Conservation (phyloP, 208 protist species). For the Naegleria fowleri region DNA sequence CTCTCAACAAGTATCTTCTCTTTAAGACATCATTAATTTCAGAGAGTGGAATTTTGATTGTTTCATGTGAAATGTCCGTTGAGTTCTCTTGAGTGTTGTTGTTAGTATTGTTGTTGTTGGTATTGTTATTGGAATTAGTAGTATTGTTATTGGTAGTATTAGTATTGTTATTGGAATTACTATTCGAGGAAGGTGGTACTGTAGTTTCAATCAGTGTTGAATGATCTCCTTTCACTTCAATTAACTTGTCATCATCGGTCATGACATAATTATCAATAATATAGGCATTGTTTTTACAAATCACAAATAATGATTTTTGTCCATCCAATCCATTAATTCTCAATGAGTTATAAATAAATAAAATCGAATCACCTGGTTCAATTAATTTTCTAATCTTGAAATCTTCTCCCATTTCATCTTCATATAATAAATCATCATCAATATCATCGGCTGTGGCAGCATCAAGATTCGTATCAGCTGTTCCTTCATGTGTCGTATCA, state of each 20-base stretch:
- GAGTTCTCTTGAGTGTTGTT: not conserved
- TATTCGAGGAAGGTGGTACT: not conserved
- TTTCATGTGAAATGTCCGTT: not conserved
- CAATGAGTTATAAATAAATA: not conserved
- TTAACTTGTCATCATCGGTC: constrained; percentile 1
- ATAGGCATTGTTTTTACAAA: constrained; percentile 19
- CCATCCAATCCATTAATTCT: constrained; percentile 19
- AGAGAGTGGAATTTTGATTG: constrained; percentile 14
- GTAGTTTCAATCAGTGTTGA: not conserved
- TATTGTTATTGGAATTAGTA: not conserved
- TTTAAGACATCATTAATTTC: constrained; percentile 42
- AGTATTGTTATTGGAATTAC: not conserved
- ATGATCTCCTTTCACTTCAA: not conserved
- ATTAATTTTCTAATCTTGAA: constrained; percentile 26
- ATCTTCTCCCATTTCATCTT: not conserved
- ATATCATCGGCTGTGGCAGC: too few relatives aligned
- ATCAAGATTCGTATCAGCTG: not conserved
- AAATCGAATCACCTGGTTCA: not conserved
- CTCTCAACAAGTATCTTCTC: constrained; percentile 48
- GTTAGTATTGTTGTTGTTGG: not conserved
- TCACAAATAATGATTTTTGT: not conserved
- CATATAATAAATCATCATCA: not conserved
- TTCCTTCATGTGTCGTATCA: not conserved
- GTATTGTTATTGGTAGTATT: not conserved
- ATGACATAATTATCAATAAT: constrained; percentile 1